phyloP scores from a whole-genome alignment of 1,284 basidiomycete genomes.

The Trametes sp. region DNA sequence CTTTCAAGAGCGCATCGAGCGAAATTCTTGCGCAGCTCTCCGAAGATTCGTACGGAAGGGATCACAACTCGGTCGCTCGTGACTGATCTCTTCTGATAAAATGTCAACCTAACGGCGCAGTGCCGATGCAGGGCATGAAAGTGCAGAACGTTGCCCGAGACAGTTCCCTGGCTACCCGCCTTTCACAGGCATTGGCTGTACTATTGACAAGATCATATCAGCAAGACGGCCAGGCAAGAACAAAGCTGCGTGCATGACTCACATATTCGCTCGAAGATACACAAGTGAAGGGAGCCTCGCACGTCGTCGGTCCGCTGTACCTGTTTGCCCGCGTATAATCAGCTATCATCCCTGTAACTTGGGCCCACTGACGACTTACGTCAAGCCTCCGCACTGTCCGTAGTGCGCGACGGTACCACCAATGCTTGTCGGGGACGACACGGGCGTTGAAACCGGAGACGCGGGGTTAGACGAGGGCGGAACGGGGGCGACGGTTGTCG shows the following conservation, averaged over 20 bases:
- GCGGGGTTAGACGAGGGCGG: slow-evolving; percentile 10
- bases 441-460: slow-evolving; percentile 21
- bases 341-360: not conserved
- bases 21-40: slow-evolving; percentile 21
- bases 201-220: slow-evolving; percentile 31
- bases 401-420: slow-evolving; percentile 44
- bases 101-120: no score
- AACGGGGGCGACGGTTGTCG: slow-evolving; percentile 18
- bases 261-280: slow-evolving; percentile 33
- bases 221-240: not conserved
- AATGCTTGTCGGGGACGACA: slow-evolving; percentile 30
- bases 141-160: no score
- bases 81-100: not conserved
- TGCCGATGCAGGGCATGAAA: no score
- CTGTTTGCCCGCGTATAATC: not conserved
- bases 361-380: slow-evolving; percentile 33
- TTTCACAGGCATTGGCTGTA: slow-evolving; percentile 50
- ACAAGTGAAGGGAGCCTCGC: slow-evolving; percentile 27
- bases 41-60: not conserved
- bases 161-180: no score
- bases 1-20: not conserved
- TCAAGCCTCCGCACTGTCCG: slow-evolving; percentile 49
- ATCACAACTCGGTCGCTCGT: not conserved
- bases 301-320: slow-evolving; percentile 28
- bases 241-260: not conserved